Base-by-base conservation (phyloP, 1,284 basidiomycete genomes). In the Schizophyllum amplum region DNA sequence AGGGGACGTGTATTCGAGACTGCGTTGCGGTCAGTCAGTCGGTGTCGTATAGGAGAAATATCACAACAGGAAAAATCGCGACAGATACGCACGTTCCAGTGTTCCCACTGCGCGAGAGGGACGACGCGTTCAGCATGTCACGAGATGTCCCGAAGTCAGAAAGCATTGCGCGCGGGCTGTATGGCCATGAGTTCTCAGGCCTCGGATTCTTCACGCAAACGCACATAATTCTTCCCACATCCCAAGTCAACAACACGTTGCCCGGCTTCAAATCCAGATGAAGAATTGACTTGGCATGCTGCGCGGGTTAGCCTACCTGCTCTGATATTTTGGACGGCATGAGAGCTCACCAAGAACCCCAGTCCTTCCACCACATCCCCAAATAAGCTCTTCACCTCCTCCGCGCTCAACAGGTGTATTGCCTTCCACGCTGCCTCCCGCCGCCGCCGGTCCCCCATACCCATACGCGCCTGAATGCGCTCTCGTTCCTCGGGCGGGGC, bases 71-170 rank as follows among this genome's bases (percentile, higher is more conserved):
- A 60, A 53, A 33, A 1, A 7, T 56, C 26, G 15, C 47, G 5
- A n/a, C 2, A 49, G 25, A n/a, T 11, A 87, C 94, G 70, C 75
- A 92, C 77, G 94, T 97, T 61, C 94, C 94, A 20, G 94, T 97
- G 67, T 96, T 93, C 5, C 94, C 94, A 1, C 91, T 90, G 17
- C 92, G 80, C 27, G 78, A 9, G 33, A 42, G 72, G 15, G 82
- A 72, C 13, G 83, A 77, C 2, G 81, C 79, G 48, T 83, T 81
- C 4, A 94, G 75, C 86, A 91, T 92, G 65, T 94, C 92, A 52
- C 91, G 84, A 11, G 92, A 95, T 0, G 94, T 96, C 4, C 94
- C 94, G 70, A 98, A 98, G 66, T 98, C 94, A 1, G 92, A 93
- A 11, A 97, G 76, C 86, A 96, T 88, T 0, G 92, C 93, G 61